Percentiles rank a stretch among this genome's conserved stretches.
Evolutionary conservation across 1,284 basidiomycete genomes (phyloP).

Genomic region (Blastosporella zonata): DNA sequence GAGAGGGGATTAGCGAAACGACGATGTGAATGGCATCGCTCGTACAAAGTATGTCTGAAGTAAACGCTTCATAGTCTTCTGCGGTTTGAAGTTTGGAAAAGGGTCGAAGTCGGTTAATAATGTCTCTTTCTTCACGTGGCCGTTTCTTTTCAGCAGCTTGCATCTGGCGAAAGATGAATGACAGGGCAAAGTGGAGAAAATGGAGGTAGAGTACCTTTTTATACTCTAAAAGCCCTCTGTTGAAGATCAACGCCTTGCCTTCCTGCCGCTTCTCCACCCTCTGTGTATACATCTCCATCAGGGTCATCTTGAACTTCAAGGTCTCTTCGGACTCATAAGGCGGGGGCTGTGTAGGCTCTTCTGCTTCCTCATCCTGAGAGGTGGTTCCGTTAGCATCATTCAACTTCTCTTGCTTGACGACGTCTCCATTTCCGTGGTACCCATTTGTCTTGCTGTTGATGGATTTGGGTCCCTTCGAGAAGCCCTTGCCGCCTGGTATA

Average conservation of each 20-base stretch:
- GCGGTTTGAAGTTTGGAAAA: conserved; percentile 92
- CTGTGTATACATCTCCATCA: conserved; percentile 92
- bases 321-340: conserved; percentile 87
- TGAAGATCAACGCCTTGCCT: conserved; percentile 90
- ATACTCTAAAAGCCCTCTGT: conserved; percentile 89
- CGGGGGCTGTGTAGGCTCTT: conserved; percentile 67
- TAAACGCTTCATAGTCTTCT: conserved; percentile 87
- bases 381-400: conserved; percentile 46
- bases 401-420: conserved; percentile 42
- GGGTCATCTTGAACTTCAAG: conserved; percentile 84
- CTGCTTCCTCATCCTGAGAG: conserved; percentile 40
- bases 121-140: conserved; percentile 88
- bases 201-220: conserved; percentile 67
- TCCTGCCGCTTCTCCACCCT: conserved; percentile 87
- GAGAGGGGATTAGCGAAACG: conserved; percentile 3
- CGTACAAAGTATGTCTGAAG: conserved; percentile 87
- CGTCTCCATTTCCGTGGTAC: conserved; percentile 42
- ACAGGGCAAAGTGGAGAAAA: neutral
- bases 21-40: neutral
- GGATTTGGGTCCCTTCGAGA: conserved; percentile 38
- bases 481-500: conserved; percentile 32
- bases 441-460: conserved; percentile 49
- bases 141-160: conserved; percentile 89
- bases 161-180: conserved; percentile 51
- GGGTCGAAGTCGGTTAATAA: conserved; percentile 86